Conservation (phyloP, 2,329 filamentous ascomycete species). For the Sphaerulina musiva region DNA sequence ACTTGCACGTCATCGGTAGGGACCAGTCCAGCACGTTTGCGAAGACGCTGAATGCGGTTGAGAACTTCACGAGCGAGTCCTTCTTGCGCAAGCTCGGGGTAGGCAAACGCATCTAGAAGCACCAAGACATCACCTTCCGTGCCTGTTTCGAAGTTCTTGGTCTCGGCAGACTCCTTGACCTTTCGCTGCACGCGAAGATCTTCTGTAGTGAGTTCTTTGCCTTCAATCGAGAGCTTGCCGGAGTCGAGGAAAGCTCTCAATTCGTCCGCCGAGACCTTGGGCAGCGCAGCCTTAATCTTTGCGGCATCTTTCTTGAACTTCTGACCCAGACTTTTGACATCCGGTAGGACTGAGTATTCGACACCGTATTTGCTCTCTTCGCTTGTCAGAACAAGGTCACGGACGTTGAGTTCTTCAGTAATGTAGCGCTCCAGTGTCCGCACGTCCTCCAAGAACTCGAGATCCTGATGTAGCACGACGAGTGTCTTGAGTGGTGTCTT, state of each 20-base stretch:
- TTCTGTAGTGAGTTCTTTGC: constrained; percentile 72
- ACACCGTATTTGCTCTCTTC: constrained; percentile 91
- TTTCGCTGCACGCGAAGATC: constrained; percentile 79
- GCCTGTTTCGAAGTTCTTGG: constrained; percentile 74
- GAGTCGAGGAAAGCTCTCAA: constrained; percentile 70
- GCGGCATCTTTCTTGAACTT: constrained; percentile 94
- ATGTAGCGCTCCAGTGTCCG: constrained; percentile 83
- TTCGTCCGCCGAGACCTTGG: constrained; percentile 67
- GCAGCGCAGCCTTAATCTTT: constrained; percentile 85
- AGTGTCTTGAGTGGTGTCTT: constrained; percentile 89
- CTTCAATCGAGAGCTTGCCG: constrained; percentile 73
- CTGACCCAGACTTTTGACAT: constrained; percentile 92
- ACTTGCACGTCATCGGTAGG: constrained; percentile 93
- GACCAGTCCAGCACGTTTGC: constrained; percentile 87
- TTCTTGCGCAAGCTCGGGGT: constrained; percentile 81
- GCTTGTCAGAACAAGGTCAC: constrained; percentile 72
- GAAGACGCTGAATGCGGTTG: constrained; percentile 81
- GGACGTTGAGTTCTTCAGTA: constrained; percentile 82
- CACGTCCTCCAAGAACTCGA: constrained; percentile 78
- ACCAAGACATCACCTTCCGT: constrained; percentile 85
- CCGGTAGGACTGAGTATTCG: constrained; percentile 79
- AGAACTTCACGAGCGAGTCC: constrained; percentile 88
- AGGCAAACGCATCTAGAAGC: constrained; percentile 74
- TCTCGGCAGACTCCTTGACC: constrained; percentile 64
- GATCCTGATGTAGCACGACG: constrained; percentile 78